Percentiles rank a stretch among this genome's conserved stretches.
These are phyloP conservation scores for Exutisphaerella laricina DNA, from an alignment of 2,329 filamentous ascomycete genomes.

Conservation along the genomic window DNA sequence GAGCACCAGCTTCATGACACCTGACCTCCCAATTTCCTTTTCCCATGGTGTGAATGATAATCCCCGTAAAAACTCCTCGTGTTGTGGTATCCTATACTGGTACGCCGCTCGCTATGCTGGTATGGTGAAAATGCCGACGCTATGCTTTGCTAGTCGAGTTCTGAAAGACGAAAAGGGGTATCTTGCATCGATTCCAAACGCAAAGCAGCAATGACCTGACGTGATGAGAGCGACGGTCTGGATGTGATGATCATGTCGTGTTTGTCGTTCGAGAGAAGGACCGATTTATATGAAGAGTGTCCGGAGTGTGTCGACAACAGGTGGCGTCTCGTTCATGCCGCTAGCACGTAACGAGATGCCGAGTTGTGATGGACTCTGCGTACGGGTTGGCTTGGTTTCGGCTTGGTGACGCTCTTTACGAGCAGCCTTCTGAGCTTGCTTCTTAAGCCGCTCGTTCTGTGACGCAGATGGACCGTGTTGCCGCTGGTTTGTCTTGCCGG, in stretches of 20 bases:
- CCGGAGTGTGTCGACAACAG: conserved; percentile 32
- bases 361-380: conserved; percentile 20
- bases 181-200: conserved; percentile 9
- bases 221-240: background rate
- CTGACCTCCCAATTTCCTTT: background rate
- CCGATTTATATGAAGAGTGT: conserved; percentile 38
- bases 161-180: conserved; percentile 13
- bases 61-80: background rate
- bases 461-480: conserved; percentile 31
- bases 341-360: conserved; percentile 30
- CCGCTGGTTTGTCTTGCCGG: conserved; percentile 30
- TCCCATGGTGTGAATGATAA: conserved; percentile 4
- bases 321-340: conserved; percentile 32
- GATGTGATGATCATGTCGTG: conserved; percentile 6
- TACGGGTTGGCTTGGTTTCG: conserved; percentile 12
- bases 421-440: conserved; percentile 39
- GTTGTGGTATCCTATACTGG: conserved; percentile 6
- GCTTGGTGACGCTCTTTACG: conserved; percentile 36
- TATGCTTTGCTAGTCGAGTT: conserved; percentile 16
- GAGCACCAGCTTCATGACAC: conserved; percentile 19
- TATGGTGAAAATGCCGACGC: conserved; percentile 8
- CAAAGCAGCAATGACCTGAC: background rate
- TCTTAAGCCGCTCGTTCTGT: conserved; percentile 36
- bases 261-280: too few relatives aligned
- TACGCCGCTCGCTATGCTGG: conserved; percentile 21